A percentile compares a stretch with the other conserved stretches of the same genome.
phyloP scores from a whole-genome alignment of 2,329 filamentous ascomycete species.

The Pseudogymnoascus sp. region DNA sequence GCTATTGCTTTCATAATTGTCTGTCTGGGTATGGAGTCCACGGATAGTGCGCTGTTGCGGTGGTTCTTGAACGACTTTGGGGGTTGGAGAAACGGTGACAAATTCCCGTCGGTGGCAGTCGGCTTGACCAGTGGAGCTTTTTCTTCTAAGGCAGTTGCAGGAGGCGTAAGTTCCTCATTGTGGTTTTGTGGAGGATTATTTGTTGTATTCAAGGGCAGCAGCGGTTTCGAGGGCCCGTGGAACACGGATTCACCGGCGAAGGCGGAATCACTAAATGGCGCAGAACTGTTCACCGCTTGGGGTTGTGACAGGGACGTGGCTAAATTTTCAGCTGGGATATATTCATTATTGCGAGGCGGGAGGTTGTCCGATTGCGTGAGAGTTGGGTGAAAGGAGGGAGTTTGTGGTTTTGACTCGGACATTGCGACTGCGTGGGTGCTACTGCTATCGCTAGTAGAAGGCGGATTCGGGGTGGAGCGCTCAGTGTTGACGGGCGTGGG shows the following conservation, averaged over 20 bases:
- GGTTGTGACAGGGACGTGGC: background rate
- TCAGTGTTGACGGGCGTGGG: background rate
- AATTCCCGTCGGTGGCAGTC: conserved; percentile 13
- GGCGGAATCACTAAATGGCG: conserved; percentile 17
- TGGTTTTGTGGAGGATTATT: conserved; percentile 19
- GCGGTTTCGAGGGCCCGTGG: conserved; percentile 34
- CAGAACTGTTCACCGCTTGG: background rate
- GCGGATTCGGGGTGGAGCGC: background rate
- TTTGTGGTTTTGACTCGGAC: background rate
- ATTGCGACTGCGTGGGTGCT: background rate
- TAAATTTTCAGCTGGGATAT: conserved; percentile 15
- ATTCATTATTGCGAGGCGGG: background rate
- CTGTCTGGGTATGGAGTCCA: conserved; percentile 54
- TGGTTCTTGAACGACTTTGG: conserved; percentile 19
- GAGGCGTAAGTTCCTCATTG: conserved; percentile 7
- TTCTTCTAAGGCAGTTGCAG: conserved; percentile 9
- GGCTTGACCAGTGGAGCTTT: background rate
- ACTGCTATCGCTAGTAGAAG: background rate
- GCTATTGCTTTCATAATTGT: conserved; percentile 76
- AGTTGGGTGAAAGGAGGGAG: background rate
- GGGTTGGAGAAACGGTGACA: conserved; percentile 20
- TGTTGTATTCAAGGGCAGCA: conserved; percentile 33
- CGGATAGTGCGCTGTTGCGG: conserved; percentile 27
- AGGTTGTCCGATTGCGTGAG: background rate
- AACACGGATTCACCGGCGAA: conserved; percentile 32